These are phyloP conservation scores for Candida yuanshanica DNA, from an alignment of 805 yeast genomes.

Conservation along the genomic window DNA sequence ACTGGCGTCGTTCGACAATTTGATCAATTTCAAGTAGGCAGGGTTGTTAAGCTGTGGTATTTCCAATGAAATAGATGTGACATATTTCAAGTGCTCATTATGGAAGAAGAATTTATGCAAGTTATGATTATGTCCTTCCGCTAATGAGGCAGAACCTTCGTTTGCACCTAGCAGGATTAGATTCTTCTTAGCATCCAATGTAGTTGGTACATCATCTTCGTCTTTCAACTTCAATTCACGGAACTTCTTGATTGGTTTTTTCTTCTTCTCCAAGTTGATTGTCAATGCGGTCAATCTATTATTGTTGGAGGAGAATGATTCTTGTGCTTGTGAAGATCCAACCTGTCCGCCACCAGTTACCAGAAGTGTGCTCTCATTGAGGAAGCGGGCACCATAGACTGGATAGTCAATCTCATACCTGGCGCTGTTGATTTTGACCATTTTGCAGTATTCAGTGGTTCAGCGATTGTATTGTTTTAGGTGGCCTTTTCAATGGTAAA, in stretches of 20 bases:
- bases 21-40: slow-evolving; percentile 52
- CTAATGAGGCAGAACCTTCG: slow-evolving; percentile 54
- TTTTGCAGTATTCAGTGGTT: no score
- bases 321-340: no score
- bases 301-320: slow-evolving; percentile 2
- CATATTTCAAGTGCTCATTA: slow-evolving; percentile 64
- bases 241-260: slow-evolving; percentile 52
- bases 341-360: slow-evolving; percentile 79
- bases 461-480: no score
- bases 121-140: slow-evolving; percentile 57
- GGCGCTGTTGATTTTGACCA: slow-evolving; percentile 18
- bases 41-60: slow-evolving; percentile 31
- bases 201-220: slow-evolving; percentile 82
- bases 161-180: slow-evolving; percentile 73
- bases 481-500: no score
- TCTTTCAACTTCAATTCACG: slow-evolving; percentile 59
- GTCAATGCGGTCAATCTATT: slow-evolving; percentile 74
- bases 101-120: slow-evolving; percentile 62
- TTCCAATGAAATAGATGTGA: slow-evolving; percentile 56
- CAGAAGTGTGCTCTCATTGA: slow-evolving; percentile 54
- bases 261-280: slow-evolving; percentile 48
- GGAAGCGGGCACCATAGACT: slow-evolving; percentile 70
- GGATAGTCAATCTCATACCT: slow-evolving; percentile 57
- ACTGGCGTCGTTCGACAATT: slow-evolving; percentile 50
- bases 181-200: slow-evolving; percentile 53